Evolutionary conservation across 2,329 filamentous ascomycete species (phyloP), one percentile per base, ranked within the genome.

Genomic region (Penicillium sp.): DNA sequence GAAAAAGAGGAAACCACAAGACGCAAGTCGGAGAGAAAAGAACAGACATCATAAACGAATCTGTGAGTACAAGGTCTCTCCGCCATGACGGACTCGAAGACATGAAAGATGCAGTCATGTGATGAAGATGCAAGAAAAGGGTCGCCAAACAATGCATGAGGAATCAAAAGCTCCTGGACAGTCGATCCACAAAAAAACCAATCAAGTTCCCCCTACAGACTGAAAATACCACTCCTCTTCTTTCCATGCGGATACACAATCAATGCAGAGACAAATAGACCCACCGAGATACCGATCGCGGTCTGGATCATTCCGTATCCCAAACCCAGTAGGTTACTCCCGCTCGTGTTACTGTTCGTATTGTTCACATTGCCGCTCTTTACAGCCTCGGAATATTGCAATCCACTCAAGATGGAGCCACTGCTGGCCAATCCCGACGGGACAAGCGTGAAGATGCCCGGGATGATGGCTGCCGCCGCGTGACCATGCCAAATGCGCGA

Each of bases 401-500:
- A 65, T 7, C 80, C 79, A 1, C 73, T 71, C 4, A 83, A 71
- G 9, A 83, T 67, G 4, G 72, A 76, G 1, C 80, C 80, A 49
- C 70, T 72, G 0, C 79, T 77, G 5, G 79, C 76, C 5, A 83
- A 64, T 6, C 80, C 80, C 1, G 74, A 78, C 0, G 80, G 80
- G 0, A 83, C 79, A 51, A 81, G 77, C 1, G 82, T 78, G 55
- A 93, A 94, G 54, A 95, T 93, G 12, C 86, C 89, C 0, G 90
- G 89, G 9, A 95, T 74, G 76, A 95, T 87, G 5, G 86, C 85
- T 0, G 88, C 87, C 0, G 88, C 88, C 0, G 89, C 89, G 6
- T 94, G 79, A 2, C 85, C 86, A 63, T 90, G 88, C 24, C 85
- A 67, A 32, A 75, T 55, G 2, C 87, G 79, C 11, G 83, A 84